Base-by-base conservation (phyloP, 257 asterid genomes). In the Schizonepeta tenuifolia region DNA sequence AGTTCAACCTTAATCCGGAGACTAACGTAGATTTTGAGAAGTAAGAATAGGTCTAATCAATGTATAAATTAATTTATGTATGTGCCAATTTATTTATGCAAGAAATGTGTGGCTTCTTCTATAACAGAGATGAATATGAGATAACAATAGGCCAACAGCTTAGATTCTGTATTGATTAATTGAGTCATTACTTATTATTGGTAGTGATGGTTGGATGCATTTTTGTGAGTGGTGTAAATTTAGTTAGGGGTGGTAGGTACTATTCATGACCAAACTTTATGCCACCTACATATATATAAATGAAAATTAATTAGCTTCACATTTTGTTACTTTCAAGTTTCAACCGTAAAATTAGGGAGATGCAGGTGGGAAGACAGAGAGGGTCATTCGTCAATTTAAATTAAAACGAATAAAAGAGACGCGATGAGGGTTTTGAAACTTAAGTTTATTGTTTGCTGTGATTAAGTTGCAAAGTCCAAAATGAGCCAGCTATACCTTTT, bases 1-100 rank as follows among this genome's bases (percentile, higher is more conserved):
- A 43, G 41, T 81, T 80, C 26, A 76, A 77, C 70, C 75, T 71
- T 22, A 74, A 70, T 60, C 36, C 75, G 6, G 78, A 72, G 31
- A 21, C 75, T 24, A 12, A 33, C 65, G 15, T 78, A 79, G 83
- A 13, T 28, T 64, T 6, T 24, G 43, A 44, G 67, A 11, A 20
- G n/a, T 14, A 28, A 57, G 53, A 17, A 5, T 57, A 56, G 46
- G 60, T 40, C 28, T 66, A 12, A 44, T 70, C 58, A 12, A 44
- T 70, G 81, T 75, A 35, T 54, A 50, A 38, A 38, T 38, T 38
- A 38, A 38, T 38, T 38, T 22, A 36, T 41, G 1, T 22, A 36
- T 41, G 1, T 70, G 35, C 20, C 17, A 15, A 38, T 38, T 38
- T 38, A 38, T 38, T 38, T 38, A 38, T 38, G 43, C 43, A 38